Percentiles rank a stretch among this genome's conserved stretches.
Evolutionary conservation across 306 rosid genomes (phyloP).

Genomic region (Lathyrus sativus): DNA sequence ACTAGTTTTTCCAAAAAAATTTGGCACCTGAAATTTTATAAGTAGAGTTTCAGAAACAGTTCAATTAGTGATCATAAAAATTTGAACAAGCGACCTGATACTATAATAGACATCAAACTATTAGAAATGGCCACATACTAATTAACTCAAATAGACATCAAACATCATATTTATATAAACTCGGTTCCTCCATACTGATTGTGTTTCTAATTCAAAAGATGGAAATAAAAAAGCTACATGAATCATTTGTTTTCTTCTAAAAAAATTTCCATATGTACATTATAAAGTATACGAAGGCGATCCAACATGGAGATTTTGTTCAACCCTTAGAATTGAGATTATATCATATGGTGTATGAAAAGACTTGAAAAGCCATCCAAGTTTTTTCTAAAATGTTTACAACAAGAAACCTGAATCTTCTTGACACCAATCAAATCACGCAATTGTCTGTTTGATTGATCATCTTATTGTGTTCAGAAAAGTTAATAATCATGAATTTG

Average conservation of each 20-base stretch:
- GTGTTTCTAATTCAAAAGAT: slow-evolving; percentile 3
- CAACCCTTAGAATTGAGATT: slow-evolving; percentile 6
- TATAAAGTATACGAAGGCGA: background rate
- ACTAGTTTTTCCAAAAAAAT: slow-evolving; percentile 67
- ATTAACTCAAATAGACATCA: background rate
- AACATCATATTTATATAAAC: background rate
- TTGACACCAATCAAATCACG: background rate
- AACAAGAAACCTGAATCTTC: background rate
- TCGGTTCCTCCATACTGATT: background rate
- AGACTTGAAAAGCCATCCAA: background rate
- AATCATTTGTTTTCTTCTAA: background rate
- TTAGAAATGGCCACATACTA: background rate
- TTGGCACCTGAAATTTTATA: slow-evolving; percentile 67
- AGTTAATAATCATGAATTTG: background rate
- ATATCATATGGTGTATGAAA: background rate
- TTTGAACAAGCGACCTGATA: background rate
- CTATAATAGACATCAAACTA: background rate
- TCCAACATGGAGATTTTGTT: slow-evolving; percentile 2
- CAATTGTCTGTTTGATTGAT: background rate
- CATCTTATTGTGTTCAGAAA: background rate
- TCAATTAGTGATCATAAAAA: slow-evolving; percentile 20
- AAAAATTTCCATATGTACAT: background rate
- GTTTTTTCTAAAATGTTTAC: background rate
- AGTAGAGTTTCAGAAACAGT: slow-evolving; percentile 30
- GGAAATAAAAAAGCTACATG: background rate